A percentile compares a stretch with the other conserved stretches of the same genome.
Conservation (phyloP, 129 eudicot genomes). For the Solidago caesia region DNA sequence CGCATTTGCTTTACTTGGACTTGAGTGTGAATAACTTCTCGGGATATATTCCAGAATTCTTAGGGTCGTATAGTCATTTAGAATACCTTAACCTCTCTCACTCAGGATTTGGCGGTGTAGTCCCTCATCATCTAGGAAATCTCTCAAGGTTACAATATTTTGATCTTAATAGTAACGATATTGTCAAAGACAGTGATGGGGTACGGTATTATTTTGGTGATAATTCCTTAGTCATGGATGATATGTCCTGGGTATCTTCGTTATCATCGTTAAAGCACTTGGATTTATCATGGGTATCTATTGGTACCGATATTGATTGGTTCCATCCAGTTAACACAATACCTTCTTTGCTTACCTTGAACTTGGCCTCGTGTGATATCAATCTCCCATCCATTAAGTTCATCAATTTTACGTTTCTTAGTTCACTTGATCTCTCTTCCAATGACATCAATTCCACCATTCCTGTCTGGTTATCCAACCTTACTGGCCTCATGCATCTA, state of each 20-base stretch:
- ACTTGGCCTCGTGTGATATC: neutral
- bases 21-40: constrained; percentile 14
- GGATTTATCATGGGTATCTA: neutral
- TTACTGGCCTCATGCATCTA: neutral
- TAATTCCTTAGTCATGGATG: neutral
- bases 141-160: constrained; percentile 11
- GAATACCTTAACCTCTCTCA: constrained; percentile 6
- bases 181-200: neutral
- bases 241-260: neutral
- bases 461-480: neutral
- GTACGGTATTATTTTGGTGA: neutral
- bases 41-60: neutral
- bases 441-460: neutral
- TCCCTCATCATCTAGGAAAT: constrained; percentile 6
- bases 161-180: neutral
- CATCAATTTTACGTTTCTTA: neutral
- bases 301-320: neutral
- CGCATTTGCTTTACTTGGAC: constrained; percentile 11
- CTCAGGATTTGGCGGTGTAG: constrained; percentile 3
- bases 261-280: neutral
- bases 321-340: neutral
- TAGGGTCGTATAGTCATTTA: neutral
- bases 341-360: neutral
- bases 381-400: neutral
- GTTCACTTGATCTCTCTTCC: neutral